phyloP scores from a whole-genome alignment of 495 filamentous ascomycete genomes.

The Neurospora cerealis region DNA sequence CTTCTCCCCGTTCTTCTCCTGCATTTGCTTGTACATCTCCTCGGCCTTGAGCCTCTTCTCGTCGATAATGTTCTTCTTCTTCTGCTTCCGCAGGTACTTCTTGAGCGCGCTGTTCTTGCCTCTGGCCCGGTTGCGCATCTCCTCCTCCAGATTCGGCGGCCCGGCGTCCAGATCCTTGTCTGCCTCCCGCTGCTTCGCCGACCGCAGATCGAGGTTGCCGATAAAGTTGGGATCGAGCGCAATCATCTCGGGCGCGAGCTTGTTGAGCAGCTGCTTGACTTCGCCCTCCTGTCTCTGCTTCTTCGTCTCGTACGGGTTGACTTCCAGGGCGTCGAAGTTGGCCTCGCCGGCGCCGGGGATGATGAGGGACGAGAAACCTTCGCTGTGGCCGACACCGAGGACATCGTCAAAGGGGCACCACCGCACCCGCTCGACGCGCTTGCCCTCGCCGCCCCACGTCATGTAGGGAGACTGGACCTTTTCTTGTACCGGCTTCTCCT shows the following conservation, averaged over 20 bases:
- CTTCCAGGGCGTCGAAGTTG: conserved; percentile 88
- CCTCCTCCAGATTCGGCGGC: conserved; percentile 61
- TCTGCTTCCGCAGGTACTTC: conserved; percentile 83
- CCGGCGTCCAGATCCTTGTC: conserved; percentile 67
- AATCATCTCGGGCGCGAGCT: conserved; percentile 96
- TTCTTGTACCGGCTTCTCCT: conserved; percentile 51
- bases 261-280: conserved; percentile 78
- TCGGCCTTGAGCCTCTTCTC: conserved; percentile 59
- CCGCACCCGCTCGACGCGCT: conserved; percentile 63
- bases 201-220: conserved; percentile 71
- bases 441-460: conserved; percentile 81
- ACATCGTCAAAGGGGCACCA: conserved; percentile 97
- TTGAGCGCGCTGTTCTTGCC: conserved; percentile 88
- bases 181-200: conserved; percentile 58
- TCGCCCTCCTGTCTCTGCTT: conserved; percentile 93
- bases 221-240: conserved; percentile 83
- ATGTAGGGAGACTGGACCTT: conserved; percentile 87
- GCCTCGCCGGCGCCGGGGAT: conserved; percentile 91
- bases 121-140: conserved; percentile 58
- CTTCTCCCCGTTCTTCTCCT: conserved; percentile 30
- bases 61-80: conserved; percentile 83
- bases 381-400: conserved; percentile 71
- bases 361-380: conserved; percentile 81
- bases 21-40: conserved; percentile 36
- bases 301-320: conserved; percentile 92